Evolutionary conservation across 805 yeast genomes (phyloP), one percentile per base, ranked within the genome.

Genomic region (Cyberlindnera saturnus): DNA sequence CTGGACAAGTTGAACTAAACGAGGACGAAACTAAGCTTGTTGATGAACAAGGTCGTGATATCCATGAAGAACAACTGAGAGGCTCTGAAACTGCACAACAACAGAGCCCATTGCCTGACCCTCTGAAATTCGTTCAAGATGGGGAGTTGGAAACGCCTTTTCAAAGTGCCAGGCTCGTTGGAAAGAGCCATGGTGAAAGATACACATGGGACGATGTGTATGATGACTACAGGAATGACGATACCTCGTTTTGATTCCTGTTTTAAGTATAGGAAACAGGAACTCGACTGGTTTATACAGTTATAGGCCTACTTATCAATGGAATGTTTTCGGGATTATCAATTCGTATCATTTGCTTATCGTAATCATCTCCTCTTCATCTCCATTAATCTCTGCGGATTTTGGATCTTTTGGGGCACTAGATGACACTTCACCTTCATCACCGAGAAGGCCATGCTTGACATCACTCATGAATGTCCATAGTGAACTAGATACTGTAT

Each of bases 391-490:
- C 10, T 42, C 38, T 20, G 29, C 19, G 16, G 13, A 28, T 15
- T 30, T 32, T 6, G 18, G 39, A 33, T 31, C 36, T 30, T 9
- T 23, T 23, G 28, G 11, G 3, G 4, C 28, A 23, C 28, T 10
- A 23, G 43, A 9, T 23, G 28, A 9, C 11, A 9, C 28, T 4
- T 23, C 36, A 5, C 58, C 65, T 17, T 65, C 69, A 15, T 59
- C 62, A 11, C 71, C 71, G 30, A 67, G 38, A n/a, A 68, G 44
- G 0, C 71, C 71, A 9, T 61, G 56, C 48, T 70, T 74, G 20
- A 75, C 71, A 42, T 74, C 79, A 50, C 65, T 71, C 8, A 75
- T 75, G 55, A 75, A 73, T 3, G 69, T 66, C 80, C 80, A 75
- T 4, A 75, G 40, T 11, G 74, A 70, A 35, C 55, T 59, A 0